A percentile compares a stretch with the other conserved stretches of the same genome.
Conservation (phyloP, 306 rosid genomes). For the Ormosia semicastrata region DNA sequence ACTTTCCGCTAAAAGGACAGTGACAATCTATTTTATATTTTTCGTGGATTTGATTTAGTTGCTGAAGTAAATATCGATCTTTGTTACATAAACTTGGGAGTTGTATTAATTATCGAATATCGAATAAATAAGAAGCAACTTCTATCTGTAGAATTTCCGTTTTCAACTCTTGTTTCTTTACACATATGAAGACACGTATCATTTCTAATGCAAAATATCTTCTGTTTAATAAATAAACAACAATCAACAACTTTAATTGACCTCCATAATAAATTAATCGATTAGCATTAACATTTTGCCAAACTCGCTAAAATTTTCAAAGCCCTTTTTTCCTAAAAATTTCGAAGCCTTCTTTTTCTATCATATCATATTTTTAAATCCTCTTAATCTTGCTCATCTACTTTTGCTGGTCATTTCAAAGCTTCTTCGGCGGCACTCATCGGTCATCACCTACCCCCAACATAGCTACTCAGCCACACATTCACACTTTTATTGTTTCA, state of each 20-base stretch:
- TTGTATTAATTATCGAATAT: too few relatives aligned
- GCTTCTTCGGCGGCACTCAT: constrained; percentile 8
- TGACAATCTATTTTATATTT: too few relatives aligned
- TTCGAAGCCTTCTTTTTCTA: too few relatives aligned
- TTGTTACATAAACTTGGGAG: too few relatives aligned
- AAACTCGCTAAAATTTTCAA: neutral
- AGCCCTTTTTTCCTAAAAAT: too few relatives aligned
- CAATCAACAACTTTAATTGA: neutral
- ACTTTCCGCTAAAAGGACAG: too few relatives aligned
- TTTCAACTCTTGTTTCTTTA: neutral
- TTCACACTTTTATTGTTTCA: neutral
- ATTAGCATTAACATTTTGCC: neutral
- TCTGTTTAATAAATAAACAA: neutral
- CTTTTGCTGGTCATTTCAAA: neutral
- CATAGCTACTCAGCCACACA: constrained; percentile 9
- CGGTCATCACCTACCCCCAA: constrained; percentile 17
- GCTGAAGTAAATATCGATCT: too few relatives aligned
- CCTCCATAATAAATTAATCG: neutral
- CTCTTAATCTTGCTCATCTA: neutral
- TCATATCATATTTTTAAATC: neutral
- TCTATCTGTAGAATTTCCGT: neutral
- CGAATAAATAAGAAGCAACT: neutral
- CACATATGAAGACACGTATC: neutral
- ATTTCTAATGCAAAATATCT: neutral
- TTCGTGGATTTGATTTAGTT: neutral